Conservation (phyloP, 306 rosid genomes). For the Carpinus fangiana region DNA sequence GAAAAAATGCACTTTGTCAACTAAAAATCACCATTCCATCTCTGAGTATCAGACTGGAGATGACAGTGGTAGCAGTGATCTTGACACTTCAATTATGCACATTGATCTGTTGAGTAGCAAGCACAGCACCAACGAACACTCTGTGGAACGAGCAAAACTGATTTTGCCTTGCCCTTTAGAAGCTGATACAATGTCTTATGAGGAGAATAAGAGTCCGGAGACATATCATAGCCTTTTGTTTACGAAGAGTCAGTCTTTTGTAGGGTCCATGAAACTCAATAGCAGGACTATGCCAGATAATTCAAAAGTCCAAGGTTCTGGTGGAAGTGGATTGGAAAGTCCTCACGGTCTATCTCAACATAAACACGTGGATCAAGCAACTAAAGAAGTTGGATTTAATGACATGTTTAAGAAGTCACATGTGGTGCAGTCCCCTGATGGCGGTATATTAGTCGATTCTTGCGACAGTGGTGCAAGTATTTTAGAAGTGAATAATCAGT, state of each 20-base stretch:
- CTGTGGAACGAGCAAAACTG: conserved; percentile 8
- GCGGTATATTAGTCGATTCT: conserved; percentile 17
- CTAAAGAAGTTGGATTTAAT: background rate
- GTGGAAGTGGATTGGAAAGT: conserved; percentile 1
- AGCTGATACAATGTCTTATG: background rate
- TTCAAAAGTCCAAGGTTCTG: background rate
- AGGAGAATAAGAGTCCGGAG: conserved; percentile 2
- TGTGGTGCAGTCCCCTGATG: conserved; percentile 13
- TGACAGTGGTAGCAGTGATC: conserved; percentile 4
- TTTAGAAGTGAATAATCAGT: conserved; percentile 20
- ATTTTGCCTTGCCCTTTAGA: background rate
- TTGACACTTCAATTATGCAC: conserved; percentile 6
- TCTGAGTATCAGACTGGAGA: conserved; percentile 9
- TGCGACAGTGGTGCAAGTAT: conserved; percentile 13
- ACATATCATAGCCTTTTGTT: conserved; percentile 2
- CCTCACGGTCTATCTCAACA: background rate
- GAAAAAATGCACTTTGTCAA: conserved; percentile 5
- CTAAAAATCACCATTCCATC: conserved; percentile 10
- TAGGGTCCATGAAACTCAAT: background rate
- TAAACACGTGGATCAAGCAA: background rate
- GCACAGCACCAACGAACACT: background rate
- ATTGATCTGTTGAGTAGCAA: background rate
- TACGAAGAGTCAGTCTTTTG: conserved; percentile 15
- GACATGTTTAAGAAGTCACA: background rate
- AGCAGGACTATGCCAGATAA: conserved; percentile 1